Base-by-base conservation (phyloP, 495 filamentous ascomycete genomes). In the Apiosordaria backusii region DNA sequence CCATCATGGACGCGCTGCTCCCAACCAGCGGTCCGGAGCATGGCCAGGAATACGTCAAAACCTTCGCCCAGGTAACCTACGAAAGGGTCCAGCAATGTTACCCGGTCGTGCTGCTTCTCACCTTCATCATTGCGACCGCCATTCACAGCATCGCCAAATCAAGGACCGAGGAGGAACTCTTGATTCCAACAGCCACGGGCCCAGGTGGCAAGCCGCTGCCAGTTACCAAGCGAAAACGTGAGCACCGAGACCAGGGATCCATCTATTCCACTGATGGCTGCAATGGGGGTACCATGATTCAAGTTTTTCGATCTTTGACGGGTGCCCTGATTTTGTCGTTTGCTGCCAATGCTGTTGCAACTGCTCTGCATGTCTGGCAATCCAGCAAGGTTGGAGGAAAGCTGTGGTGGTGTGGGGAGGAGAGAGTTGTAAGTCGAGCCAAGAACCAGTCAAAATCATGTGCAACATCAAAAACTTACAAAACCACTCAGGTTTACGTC, bases 341-440 rank as follows among this genome's bases (percentile, higher is more conserved):
- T 63, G 75, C 93, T 57, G 90, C 80, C 57, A 92, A 92, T 78
- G 86, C 89, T 52, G 81, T 80, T 58, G 87, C 91, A 71, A 88
- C 96, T 69, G 86, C 95, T 57, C 64, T 85, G 63, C 95, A 93
- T 82, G 90, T 92, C 65, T 80, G 97, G 64, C 68, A 83, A 18
- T 69, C 89, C 26, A 81, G 90, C 68, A 81, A 86, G 9, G 24
- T 23, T 25, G 62, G 50, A 4, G 53, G 50, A 23, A 61, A 21
- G 22, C 21, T 61, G 52, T 97, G 93, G 93, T 97, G 93, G 95
- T 95, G 92, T 73, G 92, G 91, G 26, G 87, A 97, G 77, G 82
- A 90, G 27, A 85, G 87, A 63, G 89, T 90, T 75, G 94, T 98
- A 87, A 79, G 90, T 84, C 21, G 35, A 45, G 35, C 27, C 27